Base-by-base conservation (phyloP, 768 basidiomycete species). In the Sarcomyxa edulis region DNA sequence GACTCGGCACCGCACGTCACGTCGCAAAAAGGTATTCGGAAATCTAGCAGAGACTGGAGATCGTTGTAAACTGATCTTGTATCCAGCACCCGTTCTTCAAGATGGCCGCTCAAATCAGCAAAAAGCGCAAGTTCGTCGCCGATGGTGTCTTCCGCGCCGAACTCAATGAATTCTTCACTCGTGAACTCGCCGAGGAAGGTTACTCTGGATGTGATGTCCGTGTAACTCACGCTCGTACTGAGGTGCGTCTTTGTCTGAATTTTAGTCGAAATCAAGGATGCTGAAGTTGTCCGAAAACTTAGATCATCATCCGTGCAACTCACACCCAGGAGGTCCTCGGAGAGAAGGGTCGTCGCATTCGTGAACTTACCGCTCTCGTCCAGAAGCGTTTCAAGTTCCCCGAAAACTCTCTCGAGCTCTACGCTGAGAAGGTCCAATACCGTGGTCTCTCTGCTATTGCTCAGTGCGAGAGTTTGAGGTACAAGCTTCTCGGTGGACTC, bases 161-260 rank as follows among this genome's bases (percentile, higher is more conserved):
- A 71, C 80, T 99, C 64, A 91, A 91, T 61, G 96, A 99, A 68
- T 98, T 99, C 78, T 96, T 98, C 67, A 90, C 82, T 44, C 84
- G 93, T 52, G 95, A 98, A 68, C 88, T 98, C 55, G 89, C 96
- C 39, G 94, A 94, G 69, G 96, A 99, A 68, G 95, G 95, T 53
- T 99, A 98, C 79, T 98, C 96, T 69, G 96, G 96, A 39, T 99
- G 96, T 66, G 96, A 99, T 69, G 96, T 99, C 64, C 92, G 96
- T 58, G 94, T 97, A 46, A 97, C 96, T 51, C 95, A 98, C 64
- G 94, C 95, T 47, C 88, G 95, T 58, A 99, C 96, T 53, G 96
- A 99, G 74, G 89, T 90, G 59, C 42, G 40, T 46, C 11, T 31
- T 34, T 19, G 24, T 38, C 21, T 38, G 5, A 16, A 20, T 30